Evolutionary conservation across 2,329 filamentous ascomycete species (phyloP).

Genomic region (Pyrenochaeta sp.): DNA sequence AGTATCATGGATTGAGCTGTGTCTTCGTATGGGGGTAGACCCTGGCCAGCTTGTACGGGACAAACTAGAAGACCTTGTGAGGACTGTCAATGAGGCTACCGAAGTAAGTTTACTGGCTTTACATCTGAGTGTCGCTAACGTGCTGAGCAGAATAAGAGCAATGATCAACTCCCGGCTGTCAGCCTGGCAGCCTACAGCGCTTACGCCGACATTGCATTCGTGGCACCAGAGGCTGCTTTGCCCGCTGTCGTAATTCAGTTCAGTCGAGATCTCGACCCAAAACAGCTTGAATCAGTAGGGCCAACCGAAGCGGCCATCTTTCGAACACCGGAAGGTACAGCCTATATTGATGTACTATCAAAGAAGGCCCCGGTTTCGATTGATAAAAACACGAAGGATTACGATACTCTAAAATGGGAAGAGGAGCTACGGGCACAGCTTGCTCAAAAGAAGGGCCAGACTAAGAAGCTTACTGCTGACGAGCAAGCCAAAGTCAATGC

Average conservation of each 20-base stretch:
- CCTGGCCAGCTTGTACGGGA: conserved; percentile 78
- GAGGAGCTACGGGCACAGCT: conserved; percentile 86
- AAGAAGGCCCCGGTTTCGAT: conserved; percentile 78
- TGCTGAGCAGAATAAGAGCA: conserved; percentile 26
- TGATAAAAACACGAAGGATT: conserved; percentile 92
- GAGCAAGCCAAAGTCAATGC: conserved; percentile 90
- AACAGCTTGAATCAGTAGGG: conserved; percentile 75
- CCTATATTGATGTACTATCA: conserved; percentile 89
- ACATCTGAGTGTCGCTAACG: conserved; percentile 3
- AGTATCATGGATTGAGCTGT: conserved; percentile 88
- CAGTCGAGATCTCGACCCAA: conserved; percentile 73
- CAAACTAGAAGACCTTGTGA: conserved; percentile 70
- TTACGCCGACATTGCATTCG: conserved; percentile 90
- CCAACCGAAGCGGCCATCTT: conserved; percentile 93
- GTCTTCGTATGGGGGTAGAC: conserved; percentile 80
- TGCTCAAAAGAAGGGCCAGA: conserved; percentile 89
- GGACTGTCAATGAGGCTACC: conserved; percentile 68
- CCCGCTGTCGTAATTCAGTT: conserved; percentile 79
- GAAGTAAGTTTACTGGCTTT: conserved; percentile 58
- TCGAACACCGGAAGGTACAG: conserved; percentile 85
- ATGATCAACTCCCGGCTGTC: conserved; percentile 50
- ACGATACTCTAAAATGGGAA: conserved; percentile 97
- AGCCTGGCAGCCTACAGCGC: conserved; percentile 81
- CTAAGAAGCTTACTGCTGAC: conserved; percentile 89
- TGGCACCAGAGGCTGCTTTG: conserved; percentile 84